A percentile compares a stretch with the other conserved stretches of the same genome.
Evolutionary conservation across 768 basidiomycete genomes (phyloP).

Genomic region (Leccinum arenicola): DNA sequence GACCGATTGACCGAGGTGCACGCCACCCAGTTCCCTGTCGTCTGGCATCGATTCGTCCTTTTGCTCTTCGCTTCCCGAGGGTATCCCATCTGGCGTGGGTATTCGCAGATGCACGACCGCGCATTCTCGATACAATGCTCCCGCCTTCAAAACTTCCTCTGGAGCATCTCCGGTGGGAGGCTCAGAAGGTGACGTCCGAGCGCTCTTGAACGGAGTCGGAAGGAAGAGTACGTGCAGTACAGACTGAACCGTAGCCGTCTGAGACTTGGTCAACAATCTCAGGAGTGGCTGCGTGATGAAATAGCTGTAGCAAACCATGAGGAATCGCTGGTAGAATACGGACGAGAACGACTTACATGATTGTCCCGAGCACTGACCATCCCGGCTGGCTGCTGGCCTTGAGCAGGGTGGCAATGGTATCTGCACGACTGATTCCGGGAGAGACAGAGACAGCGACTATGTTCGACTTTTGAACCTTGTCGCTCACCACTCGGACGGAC

Average conservation of each 20-base stretch:
- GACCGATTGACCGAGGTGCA: conserved; percentile 59
- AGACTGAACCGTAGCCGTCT: conserved; percentile 62
- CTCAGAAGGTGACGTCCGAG: conserved; percentile 22
- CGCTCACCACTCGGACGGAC: conserved; percentile 36
- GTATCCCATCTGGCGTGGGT: conserved; percentile 22
- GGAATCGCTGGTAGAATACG: not conserved
- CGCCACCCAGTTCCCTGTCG: conserved; percentile 72
- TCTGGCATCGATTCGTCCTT: conserved; percentile 43
- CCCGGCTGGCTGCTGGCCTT: conserved; percentile 28
- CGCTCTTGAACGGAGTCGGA: conserved; percentile 71
- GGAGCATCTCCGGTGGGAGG: conserved; percentile 22
- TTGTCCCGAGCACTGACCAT: conserved; percentile 42
- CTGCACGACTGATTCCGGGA: conserved; percentile 72
- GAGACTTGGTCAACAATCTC: conserved; percentile 66
- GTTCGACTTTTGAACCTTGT: conserved; percentile 59
- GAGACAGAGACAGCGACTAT: conserved; percentile 72
- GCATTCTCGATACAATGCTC: conserved; percentile 75
- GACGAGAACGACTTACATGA: conserved; percentile 42
- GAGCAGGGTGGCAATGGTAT: conserved; percentile 54
- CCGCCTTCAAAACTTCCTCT: conserved; percentile 73
- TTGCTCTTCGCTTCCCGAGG: conserved; percentile 26
- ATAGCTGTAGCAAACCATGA: conserved; percentile 46
- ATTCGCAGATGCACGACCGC: conserved; percentile 54
- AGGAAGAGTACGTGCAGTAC: conserved; percentile 81
- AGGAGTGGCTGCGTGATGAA: conserved; percentile 64